phyloP scores from a whole-genome alignment of 176 grass and related monocot genomes.

The Oryza nivara region DNA sequence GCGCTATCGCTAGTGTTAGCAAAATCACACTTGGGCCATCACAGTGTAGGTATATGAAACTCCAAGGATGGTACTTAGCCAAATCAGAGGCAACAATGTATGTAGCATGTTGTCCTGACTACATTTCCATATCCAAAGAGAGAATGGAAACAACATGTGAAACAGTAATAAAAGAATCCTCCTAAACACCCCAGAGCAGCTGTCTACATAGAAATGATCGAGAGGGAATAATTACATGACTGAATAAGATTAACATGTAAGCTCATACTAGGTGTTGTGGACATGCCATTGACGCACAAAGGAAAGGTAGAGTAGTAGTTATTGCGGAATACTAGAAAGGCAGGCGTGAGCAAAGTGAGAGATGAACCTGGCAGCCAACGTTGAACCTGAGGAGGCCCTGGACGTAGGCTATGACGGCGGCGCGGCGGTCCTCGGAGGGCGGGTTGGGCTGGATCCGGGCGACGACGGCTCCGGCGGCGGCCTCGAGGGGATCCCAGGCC shows the following conservation, averaged over 20 bases:
- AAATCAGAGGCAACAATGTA: slow-evolving; percentile 18
- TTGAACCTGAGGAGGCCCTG: slow-evolving; percentile 54
- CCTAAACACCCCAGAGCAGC: background rate
- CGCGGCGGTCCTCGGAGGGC: slow-evolving; percentile 65
- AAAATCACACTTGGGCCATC: background rate
- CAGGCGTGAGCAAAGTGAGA: background rate
- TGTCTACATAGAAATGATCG: slow-evolving; percentile 7
- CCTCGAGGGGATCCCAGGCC: slow-evolving; percentile 66
- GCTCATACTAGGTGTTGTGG: background rate
- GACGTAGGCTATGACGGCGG: slow-evolving; percentile 71
- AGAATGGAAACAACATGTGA: background rate
- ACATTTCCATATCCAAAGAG: slow-evolving; percentile 21
- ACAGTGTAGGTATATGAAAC: slow-evolving; percentile 7
- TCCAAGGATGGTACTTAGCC: background rate
- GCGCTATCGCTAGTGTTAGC: background rate
- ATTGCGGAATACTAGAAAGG: too few species aligned
- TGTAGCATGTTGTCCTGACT: background rate
- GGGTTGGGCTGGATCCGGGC: slow-evolving; percentile 69
- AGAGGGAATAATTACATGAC: background rate
- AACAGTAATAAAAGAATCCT: background rate
- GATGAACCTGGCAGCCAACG: slow-evolving; percentile 49
- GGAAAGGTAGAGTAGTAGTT: background rate
- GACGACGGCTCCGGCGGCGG: slow-evolving; percentile 59
- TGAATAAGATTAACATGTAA: background rate
- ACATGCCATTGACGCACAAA: slow-evolving; percentile 3